Base-by-base conservation (phyloP, 768 basidiomycete species). In the Leccinum boreale region DNA sequence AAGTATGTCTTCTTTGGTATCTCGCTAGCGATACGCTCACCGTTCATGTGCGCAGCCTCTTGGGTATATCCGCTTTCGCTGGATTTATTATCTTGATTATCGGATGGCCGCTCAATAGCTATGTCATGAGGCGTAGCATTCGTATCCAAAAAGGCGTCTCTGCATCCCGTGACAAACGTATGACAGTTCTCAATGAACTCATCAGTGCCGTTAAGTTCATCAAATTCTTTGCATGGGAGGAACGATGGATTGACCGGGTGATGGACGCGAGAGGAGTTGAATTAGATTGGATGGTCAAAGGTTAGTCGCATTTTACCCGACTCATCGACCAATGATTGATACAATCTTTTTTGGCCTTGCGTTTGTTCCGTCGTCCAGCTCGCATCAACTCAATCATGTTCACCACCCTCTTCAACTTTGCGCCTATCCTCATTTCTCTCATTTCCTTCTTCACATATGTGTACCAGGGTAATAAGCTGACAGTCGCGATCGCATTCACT, bases 401-500 rank as follows among this genome's bases (percentile, higher is more conserved):
- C 69, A 80, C 79, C 14, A 63, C 85, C 4, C 74, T 94, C 10
- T 96, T 90, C 90, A 81, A 78, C 2, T 76, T 79, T 9, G 89
- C 90, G 0, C 94, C 94, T 0, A 86, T 93, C 50, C 69, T 90
- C 12, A 84, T 96, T 17, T 92, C 91, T 1, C 79, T 94, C 56
- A 80, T 90, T 15, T 85, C 89, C 2, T 96, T 96, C 79, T 78
- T 84, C 65, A 79, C 78, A 19, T 93, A 84, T 59, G 84, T 94
- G 26, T 73, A 84, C 60, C 83, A 81, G 62, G 89, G 90, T 1
- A 81, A 92, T 48, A 75, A 90, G 67, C 70, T 98, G 49, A 89
- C 91, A 0, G 79, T 94, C 50, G 79, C 87, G 9, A 79, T 85
- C 17, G 94, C 95, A 0, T 96, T 96, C 68, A 96, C 94, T 82